Base-by-base conservation (phyloP, 1,284 basidiomycete species). In the Caloboletus firmus region DNA sequence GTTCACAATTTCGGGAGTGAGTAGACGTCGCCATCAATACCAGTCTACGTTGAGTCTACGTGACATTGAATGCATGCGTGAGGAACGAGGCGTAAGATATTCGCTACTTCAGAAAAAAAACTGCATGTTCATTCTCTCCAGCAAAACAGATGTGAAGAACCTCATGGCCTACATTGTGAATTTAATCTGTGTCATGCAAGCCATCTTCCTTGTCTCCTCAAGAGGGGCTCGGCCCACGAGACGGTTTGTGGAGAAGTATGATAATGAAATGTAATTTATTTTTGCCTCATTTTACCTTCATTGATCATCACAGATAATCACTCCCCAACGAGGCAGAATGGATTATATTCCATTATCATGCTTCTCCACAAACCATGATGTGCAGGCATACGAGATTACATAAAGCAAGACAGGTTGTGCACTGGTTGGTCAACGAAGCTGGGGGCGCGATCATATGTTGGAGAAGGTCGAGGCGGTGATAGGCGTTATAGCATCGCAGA, bases 101-200 rank as follows among this genome's bases (percentile, higher is more conserved):
- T 2, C 12, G 61, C 61, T 12, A 15, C 41, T 34, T 12, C 9
- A 10, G 8, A 26, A 10, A n/a, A n/a, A n/a, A n/a, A n/a, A n/a
- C n/a, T n/a, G n/a, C n/a, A n/a, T n/a, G n/a, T n/a, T 18, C 22
- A 11, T 28, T 13, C 17, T 7, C 17, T 39, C 4, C 15, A 64
- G 63, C 4, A 41, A 39, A 18, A 32, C 22, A 17, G 59, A 45
- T 12, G 51, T 60, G 12, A 57, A 55, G 26, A 28, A 44, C 13
- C 34, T 68, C 18, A 70, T 68, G 56, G 47, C 34, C 22, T 68
- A 59, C 43, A 62, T 69, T 36, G 58, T 68, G 11, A 52, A 66
- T 39, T 35, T 68, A 31, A 55, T 59, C 11, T 59, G 59, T 24
- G 42, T 68, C 44, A 60, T 69, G 64, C 59, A 69, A 37, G 31